Conservation (phyloP, 768 basidiomycete genomes). For the Mycena floridula region DNA sequence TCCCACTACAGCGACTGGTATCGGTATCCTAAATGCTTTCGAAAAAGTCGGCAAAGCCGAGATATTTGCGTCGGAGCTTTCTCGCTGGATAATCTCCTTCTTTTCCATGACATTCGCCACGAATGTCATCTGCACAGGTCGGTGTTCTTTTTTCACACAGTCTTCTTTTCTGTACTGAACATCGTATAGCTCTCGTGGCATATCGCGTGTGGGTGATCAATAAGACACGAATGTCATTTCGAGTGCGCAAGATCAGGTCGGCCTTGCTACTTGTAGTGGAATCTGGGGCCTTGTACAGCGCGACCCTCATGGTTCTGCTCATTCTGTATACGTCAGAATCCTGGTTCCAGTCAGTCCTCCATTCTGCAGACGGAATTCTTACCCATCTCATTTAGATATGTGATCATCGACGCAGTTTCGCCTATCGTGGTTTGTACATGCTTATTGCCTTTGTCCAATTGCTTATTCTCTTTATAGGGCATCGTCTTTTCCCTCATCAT, state of each 20-base stretch:
- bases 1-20: slow-evolving; percentile 15
- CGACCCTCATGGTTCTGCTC: slow-evolving; percentile 24
- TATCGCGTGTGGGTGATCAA: slow-evolving; percentile 29
- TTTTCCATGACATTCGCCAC: slow-evolving; percentile 30
- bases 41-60: slow-evolving; percentile 20
- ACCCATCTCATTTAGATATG: background rate
- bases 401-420: slow-evolving; percentile 8
- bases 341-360: slow-evolving; percentile 29
- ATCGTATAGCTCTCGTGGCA: slow-evolving; percentile 21
- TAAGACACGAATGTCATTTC: slow-evolving; percentile 15
- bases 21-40: slow-evolving; percentile 26
- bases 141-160: slow-evolving; percentile 1
- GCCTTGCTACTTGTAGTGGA: slow-evolving; percentile 29
- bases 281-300: slow-evolving; percentile 30
- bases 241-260: slow-evolving; percentile 20
- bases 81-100: slow-evolving; percentile 32
- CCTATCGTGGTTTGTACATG: slow-evolving; percentile 16
- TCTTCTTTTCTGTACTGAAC: background rate
- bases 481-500: slow-evolving; percentile 35
- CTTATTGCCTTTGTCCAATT: background rate
- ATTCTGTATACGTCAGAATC: slow-evolving; percentile 25
- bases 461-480: slow-evolving; percentile 11
- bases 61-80: slow-evolving; percentile 25
- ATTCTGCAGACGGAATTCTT: slow-evolving; percentile 26
- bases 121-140: slow-evolving; percentile 30